Evolutionary conservation across 1,284 basidiomycete genomes (phyloP).

Genomic region (Kalmanozyma brasiliensis): DNA sequence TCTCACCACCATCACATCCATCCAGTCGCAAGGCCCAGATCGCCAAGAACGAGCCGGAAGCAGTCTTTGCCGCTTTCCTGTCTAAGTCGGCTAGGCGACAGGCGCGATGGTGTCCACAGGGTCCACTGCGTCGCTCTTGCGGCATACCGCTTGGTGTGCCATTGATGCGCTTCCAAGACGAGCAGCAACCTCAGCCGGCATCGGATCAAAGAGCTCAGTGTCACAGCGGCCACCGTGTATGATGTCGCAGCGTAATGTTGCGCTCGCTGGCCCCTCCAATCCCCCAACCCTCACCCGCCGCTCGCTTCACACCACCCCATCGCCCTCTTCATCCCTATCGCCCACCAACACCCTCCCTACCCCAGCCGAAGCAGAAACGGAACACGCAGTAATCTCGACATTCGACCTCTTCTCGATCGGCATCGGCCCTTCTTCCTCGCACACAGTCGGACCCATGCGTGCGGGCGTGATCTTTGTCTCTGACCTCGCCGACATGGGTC

Average conservation of each 20-base stretch:
- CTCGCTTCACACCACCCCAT: conserved; percentile 5
- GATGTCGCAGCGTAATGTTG: too few species aligned
- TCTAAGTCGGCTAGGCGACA: too few species aligned
- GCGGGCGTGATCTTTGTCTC: conserved; percentile 82
- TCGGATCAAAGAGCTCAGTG: too few species aligned
- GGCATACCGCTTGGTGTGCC: conserved; percentile 13
- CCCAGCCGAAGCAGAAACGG: conserved; percentile 66
- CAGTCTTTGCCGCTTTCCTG: too few species aligned
- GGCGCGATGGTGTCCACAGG: conserved; percentile 13
- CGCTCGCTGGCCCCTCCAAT: background rate
- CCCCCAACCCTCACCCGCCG: background rate
- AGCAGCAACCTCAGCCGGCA: too few species aligned
- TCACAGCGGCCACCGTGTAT: too few species aligned
- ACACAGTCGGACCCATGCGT: conserved; percentile 86
- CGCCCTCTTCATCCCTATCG: background rate
- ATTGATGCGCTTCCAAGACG: background rate
- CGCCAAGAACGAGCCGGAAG: background rate
- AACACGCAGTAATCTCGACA: conserved; percentile 85
- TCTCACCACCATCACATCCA: conserved; percentile 8
- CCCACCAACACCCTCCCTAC: conserved; percentile 7
- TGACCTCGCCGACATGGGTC: conserved; percentile 77
- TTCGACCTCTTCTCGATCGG: conserved; percentile 91
- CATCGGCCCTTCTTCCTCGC: conserved; percentile 70
- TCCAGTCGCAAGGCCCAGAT: background rate
- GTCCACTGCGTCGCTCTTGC: conserved; percentile 17